These are phyloP conservation scores for Colletotrichum sidae DNA, from an alignment of 2,329 filamentous ascomycete genomes.

Conservation along the genomic window DNA sequence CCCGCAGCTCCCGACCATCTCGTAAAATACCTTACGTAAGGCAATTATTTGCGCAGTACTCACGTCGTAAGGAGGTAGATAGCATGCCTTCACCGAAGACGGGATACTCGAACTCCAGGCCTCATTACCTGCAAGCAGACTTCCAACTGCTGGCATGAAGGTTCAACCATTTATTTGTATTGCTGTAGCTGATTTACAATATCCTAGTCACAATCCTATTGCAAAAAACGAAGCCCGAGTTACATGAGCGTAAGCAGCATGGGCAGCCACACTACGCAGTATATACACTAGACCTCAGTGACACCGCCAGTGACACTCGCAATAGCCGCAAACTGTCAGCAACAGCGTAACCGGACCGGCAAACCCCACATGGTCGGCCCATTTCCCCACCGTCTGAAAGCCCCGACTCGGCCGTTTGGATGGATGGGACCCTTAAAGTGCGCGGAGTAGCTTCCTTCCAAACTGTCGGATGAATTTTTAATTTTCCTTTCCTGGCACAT, in stretches of 20 bases:
- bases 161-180: neutral
- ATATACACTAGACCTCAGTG: no score
- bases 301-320: neutral
- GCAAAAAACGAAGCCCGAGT: no score
- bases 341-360: slow-evolving; percentile 18
- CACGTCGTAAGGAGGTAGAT: no score
- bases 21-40: no score
- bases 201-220: no score
- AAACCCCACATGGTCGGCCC: slow-evolving; percentile 18
- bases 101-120: no score
- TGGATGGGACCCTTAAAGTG: neutral
- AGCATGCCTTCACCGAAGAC: no score
- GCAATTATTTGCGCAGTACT: no score
- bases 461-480: neutral
- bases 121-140: no score
- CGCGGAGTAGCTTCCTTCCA: neutral
- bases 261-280: no score
- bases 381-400: slow-evolving; percentile 5
- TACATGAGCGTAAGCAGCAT: no score
- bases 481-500: neutral
- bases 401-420: slow-evolving; percentile 9
- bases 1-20: slow-evolving; percentile 41
- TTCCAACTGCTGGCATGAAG: no score
- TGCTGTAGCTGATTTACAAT: neutral
- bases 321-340: neutral